These are phyloP conservation scores for Pseudomassariella vexata DNA, from an alignment of 2,329 filamentous ascomycete species.

Conservation along the genomic window DNA sequence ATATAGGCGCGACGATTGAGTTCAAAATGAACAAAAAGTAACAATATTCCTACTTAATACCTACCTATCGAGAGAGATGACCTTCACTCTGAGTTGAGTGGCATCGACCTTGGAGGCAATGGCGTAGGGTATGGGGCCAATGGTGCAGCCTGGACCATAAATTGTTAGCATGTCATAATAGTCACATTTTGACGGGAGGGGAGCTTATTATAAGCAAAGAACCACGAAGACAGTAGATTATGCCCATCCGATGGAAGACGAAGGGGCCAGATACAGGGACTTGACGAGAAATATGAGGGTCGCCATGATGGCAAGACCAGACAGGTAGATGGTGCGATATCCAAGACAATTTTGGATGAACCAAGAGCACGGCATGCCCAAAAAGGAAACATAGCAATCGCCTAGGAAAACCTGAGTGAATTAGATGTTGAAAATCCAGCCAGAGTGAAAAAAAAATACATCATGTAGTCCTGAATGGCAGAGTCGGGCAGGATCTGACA, in stretches of 20 bases:
- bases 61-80: neutral
- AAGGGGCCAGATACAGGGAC: neutral
- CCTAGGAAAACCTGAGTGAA: neutral
- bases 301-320: neutral
- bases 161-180: too few species aligned
- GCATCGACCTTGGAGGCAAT: neutral
- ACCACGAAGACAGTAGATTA: neutral
- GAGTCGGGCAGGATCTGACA: neutral
- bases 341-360: neutral
- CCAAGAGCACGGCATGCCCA: neutral
- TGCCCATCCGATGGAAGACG: neutral
- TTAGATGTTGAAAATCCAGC: neutral
- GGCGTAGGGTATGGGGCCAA: neutral
- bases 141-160: neutral
- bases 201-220: neutral
- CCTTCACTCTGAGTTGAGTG: neutral
- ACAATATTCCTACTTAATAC: too few species aligned
- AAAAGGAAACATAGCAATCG: neutral
- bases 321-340: neutral
- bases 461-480: constrained; percentile 1
- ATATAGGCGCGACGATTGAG: constrained; percentile 1
- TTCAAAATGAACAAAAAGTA: constrained; percentile 1
- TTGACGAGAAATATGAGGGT: neutral
- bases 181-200: neutral
- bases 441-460: neutral